These are phyloP conservation scores for Apocynum venetum DNA, from an alignment of 257 asterid species.

Conservation along the genomic window DNA sequence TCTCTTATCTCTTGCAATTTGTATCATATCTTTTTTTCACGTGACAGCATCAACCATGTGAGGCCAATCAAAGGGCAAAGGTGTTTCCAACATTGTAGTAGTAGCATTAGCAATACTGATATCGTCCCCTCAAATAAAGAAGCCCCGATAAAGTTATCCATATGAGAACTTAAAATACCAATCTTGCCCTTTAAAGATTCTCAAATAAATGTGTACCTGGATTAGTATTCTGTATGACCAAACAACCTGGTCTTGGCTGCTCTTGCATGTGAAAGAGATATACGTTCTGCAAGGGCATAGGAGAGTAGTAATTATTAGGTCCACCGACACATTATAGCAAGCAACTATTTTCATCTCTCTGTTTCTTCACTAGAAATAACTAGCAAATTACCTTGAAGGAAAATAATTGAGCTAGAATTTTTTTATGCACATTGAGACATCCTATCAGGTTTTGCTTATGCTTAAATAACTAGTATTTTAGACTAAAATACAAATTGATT, in stretches of 20 bases:
- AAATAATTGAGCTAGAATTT: constrained; percentile 12
- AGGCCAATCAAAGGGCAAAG: constrained; percentile 14
- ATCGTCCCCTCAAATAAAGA: background rate
- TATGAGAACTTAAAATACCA: background rate
- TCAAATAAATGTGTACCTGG: too few species aligned
- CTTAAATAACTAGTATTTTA: background rate
- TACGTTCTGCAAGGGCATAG: background rate
- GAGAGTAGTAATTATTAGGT: constrained; percentile 2
- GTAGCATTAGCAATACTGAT: background rate
- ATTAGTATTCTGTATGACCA: background rate
- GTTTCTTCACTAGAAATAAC: background rate
- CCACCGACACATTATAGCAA: constrained; percentile 20
- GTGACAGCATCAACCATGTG: constrained; percentile 39
- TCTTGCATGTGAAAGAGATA: background rate
- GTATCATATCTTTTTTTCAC: constrained; percentile 30
- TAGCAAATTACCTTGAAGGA: constrained; percentile 4
- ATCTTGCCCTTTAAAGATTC: background rate
- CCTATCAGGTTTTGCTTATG: background rate
- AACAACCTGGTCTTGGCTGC: background rate
- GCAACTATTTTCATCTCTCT: background rate
- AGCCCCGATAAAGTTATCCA: background rate
- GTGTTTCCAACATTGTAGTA: background rate
- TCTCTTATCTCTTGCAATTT: constrained; percentile 11
- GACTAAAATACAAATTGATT: background rate
- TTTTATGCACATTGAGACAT: background rate